A percentile compares a stretch with the other conserved stretches of the same genome.
Evolutionary conservation across 345 rosid genomes (phyloP).

Genomic region (Eucalyptus melliodora): DNA sequence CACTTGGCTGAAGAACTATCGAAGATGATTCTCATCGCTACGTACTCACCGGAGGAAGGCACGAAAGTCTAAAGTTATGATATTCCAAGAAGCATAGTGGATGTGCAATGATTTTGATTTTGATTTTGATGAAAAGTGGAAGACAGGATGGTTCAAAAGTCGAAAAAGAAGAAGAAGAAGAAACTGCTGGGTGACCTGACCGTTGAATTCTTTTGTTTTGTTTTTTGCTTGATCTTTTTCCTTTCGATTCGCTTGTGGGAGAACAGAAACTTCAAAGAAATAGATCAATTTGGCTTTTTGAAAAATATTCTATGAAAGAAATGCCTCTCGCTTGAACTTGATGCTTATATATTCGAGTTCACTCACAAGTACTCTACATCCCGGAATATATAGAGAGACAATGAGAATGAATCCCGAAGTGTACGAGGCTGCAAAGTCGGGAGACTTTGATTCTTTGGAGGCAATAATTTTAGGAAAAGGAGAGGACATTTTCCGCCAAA

Average conservation of each 20-base stretch:
- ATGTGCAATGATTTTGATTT: background rate
- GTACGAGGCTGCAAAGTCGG: background rate
- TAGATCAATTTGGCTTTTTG: background rate
- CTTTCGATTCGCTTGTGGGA: background rate
- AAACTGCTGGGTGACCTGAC: background rate
- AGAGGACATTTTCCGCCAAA: background rate
- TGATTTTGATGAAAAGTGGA: background rate
- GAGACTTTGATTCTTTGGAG: background rate
- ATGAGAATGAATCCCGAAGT: background rate
- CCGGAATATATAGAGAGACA: background rate
- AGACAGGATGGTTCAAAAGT: background rate
- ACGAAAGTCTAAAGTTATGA: background rate
- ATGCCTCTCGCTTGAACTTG: background rate
- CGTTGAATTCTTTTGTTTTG: background rate
- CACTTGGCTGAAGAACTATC: background rate
- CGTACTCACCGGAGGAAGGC: background rate
- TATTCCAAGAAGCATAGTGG: accelerated
- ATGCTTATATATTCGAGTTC: background rate
- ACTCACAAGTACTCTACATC: background rate
- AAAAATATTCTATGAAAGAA: background rate
- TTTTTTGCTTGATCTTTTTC: background rate
- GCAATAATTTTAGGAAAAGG: background rate
- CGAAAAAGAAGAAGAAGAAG: background rate
- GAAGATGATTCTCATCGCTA: background rate
- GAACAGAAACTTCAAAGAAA: background rate